Evolutionary conservation across 768 basidiomycete genomes (phyloP).

Genomic region (Gloeostereum incarnatum): DNA sequence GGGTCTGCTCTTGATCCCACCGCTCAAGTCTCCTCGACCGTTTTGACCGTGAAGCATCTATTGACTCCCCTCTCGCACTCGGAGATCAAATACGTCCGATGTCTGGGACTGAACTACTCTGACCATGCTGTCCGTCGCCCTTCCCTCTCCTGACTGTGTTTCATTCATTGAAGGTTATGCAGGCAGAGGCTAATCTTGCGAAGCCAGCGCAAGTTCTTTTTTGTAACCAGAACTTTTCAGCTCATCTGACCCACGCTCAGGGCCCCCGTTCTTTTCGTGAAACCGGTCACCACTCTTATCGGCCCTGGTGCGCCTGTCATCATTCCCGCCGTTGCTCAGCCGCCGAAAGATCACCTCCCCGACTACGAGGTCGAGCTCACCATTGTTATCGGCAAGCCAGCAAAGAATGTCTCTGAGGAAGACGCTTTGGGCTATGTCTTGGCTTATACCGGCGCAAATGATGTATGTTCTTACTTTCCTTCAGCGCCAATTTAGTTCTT

Average conservation of each 20-base stretch:
- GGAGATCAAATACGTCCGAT: conserved; percentile 62
- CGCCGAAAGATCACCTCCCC: conserved; percentile 57
- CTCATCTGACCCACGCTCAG: conserved; percentile 22
- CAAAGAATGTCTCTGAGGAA: conserved; percentile 70
- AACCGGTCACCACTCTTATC: conserved; percentile 61
- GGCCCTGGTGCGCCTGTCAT: conserved; percentile 58
- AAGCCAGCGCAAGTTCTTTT: conserved; percentile 44
- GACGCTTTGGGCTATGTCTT: conserved; percentile 84
- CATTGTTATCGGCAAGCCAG: conserved; percentile 75
- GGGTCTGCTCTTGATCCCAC: conserved; percentile 62
- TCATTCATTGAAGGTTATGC: conserved; percentile 3
- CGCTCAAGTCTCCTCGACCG: conserved; percentile 50
- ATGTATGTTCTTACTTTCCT: conserved; percentile 26
- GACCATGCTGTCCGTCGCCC: conserved; percentile 58
- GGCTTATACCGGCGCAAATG: conserved; percentile 74
- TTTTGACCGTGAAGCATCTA: conserved; percentile 64
- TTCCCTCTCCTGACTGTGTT: background rate
- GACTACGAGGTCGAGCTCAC: conserved; percentile 81
- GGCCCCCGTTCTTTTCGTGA: conserved; percentile 72
- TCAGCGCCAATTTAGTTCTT: background rate
- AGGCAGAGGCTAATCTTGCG: conserved; percentile 61
- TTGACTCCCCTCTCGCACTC: conserved; percentile 60
- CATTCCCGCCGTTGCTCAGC: conserved; percentile 63
- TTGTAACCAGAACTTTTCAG: background rate
- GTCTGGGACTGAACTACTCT: conserved; percentile 76